phyloP scores from a whole-genome alignment of 441 rosid genomes.

The Euphorbia schlechtendalii region DNA sequence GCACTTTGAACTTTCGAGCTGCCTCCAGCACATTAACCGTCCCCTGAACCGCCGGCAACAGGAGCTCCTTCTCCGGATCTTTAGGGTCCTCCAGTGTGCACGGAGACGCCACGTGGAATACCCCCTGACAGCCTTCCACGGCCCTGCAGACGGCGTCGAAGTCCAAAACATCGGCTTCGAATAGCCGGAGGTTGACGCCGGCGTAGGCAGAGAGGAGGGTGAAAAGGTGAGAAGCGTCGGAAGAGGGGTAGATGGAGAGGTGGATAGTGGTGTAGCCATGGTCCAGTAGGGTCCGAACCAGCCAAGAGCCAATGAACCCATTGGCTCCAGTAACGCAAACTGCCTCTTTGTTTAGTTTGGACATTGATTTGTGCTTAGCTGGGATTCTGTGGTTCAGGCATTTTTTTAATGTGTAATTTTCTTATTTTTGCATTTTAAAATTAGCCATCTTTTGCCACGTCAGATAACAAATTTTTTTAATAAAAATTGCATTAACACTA shows the following conservation, averaged over 20 bases:
- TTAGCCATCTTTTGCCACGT: too few species aligned
- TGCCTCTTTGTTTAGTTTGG: slow-evolving; percentile 40
- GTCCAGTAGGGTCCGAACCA: slow-evolving; percentile 45
- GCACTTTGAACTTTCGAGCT: slow-evolving; percentile 39
- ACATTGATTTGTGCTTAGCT: too few species aligned
- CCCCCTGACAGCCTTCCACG: slow-evolving; percentile 66
- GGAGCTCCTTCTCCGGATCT: slow-evolving; percentile 57
- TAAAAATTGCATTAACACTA: too few species aligned
- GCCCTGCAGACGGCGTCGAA: slow-evolving; percentile 41
- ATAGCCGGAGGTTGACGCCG: slow-evolving; percentile 14
- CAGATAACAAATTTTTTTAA: too few species aligned
- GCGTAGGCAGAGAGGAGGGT: too few species aligned
- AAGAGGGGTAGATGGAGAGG: slow-evolving; percentile 22
- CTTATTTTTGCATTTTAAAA: too few species aligned
- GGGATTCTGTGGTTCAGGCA: too few species aligned
- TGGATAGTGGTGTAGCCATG: slow-evolving; percentile 54
- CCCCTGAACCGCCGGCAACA: slow-evolving; percentile 78
- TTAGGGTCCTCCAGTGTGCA: slow-evolving; percentile 57
- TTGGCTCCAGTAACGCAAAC: slow-evolving; percentile 83
- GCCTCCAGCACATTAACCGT: slow-evolving; percentile 67
- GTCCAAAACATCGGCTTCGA: slow-evolving; percentile 64
- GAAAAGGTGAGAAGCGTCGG: too few species aligned
- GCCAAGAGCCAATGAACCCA: slow-evolving; percentile 85
- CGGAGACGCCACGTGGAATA: slow-evolving; percentile 90
- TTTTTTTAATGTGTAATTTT: too few species aligned